These are phyloP conservation scores for Cornus florida DNA, from an alignment of 148 eudicot genomes.

Conservation along the genomic window DNA sequence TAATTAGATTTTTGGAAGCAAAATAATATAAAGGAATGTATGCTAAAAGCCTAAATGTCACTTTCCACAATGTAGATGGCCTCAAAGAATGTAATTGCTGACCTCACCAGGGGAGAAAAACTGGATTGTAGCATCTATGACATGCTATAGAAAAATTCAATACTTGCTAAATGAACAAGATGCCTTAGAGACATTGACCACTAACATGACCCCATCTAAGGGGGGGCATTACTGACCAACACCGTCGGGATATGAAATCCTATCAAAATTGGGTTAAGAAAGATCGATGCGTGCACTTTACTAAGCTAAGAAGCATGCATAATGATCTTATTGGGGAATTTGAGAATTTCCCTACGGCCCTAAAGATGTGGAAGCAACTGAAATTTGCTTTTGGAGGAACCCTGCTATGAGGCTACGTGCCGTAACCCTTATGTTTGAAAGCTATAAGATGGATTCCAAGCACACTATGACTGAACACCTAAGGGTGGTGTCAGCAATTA, in stretches of 20 bases:
- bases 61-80: too few relatives aligned
- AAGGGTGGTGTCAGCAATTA: not conserved
- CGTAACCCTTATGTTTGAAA: not conserved
- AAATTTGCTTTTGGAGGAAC: not conserved
- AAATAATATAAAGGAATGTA: too few relatives aligned
- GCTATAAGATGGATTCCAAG: not conserved
- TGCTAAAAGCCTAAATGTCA: too few relatives aligned
- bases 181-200: not conserved
- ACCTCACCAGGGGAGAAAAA: not conserved
- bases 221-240: not conserved
- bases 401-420: not conserved
- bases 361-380: constrained; percentile 1
- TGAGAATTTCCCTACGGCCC: not conserved
- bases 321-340: constrained; percentile 7
- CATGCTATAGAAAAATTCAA: not conserved
- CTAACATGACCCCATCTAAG: not conserved
- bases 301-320: constrained; percentile 1
- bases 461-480: not conserved
- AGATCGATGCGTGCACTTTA: not conserved
- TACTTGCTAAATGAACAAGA: constrained; percentile 7
- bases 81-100: too few relatives aligned
- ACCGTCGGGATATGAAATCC: not conserved
- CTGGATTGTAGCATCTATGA: not conserved
- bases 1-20: too few relatives aligned
- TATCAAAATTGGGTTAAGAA: not conserved